Evolutionary conservation across 176 grass and related monocot species (phyloP), one percentile per base, ranked within the genome.

Genomic region (Phragmites australis): DNA sequence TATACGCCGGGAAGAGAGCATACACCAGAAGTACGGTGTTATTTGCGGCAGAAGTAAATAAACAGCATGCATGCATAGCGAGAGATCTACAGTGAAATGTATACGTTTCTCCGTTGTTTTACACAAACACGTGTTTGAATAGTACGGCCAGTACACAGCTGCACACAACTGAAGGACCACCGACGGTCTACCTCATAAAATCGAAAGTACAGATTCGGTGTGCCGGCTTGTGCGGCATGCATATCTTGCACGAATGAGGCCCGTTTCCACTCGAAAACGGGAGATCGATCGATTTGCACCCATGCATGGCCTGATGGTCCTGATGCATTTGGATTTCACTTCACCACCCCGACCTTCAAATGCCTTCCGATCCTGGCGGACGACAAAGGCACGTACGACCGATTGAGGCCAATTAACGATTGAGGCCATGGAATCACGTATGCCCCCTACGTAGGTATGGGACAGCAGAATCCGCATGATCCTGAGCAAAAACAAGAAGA

Each of bases 141-240:
- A n/a, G n/a, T n/a, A n/a, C n/a, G n/a, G 74, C 22, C n/a, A n/a
- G n/a, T 44, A 30, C 43, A 14, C n/a, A 13, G 17, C 18, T 26
- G 26, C 25, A 47, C 53, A 52, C 23, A 16, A 43, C 66, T 8
- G 32, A 51, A 75, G 75, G 76, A 25, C 46, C 76, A 54, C 16
- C 5, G 57, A 34, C 45, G 82, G 57, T 73, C 75, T 54, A 79
- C 75, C 60, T 68, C 75, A 85, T 64, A 53, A 32, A 72, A 85
- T 34, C 25, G 44, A n/a, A 30, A 34, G 83, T 86, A 73, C 83
- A 72, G 19, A 19, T 32, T 14, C 75, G 75, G 31, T 47, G 16
- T 72, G 54, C 34, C 40, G 26, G 43, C 55, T 22, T 83, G n/a
- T n/a, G n/a, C n/a, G n/a, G n/a, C n/a, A n/a, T 10, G 68, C 57